Conservation (phyloP, 106 monocot genomes). For the Acanthochlamys bracteata region DNA sequence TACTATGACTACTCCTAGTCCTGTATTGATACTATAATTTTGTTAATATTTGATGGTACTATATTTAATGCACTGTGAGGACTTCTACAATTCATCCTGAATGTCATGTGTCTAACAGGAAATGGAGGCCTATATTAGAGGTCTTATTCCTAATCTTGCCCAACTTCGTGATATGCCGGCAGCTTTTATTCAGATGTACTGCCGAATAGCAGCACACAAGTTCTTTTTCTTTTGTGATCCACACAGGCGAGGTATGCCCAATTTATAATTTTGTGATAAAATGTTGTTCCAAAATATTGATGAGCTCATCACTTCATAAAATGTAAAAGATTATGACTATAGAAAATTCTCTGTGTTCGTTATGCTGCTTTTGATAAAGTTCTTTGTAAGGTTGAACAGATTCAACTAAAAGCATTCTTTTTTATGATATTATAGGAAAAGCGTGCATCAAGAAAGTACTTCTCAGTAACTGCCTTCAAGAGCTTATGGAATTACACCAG, state of each 20-base stretch:
- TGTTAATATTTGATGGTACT: no score
- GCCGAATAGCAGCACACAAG: conserved; percentile 95
- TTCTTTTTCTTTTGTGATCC: conserved; percentile 99
- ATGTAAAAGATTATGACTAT: no score
- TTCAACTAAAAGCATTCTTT: no score
- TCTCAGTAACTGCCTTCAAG: conserved; percentile 97
- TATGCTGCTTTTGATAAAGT: no score
- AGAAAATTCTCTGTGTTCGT: no score
- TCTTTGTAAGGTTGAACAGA: no score
- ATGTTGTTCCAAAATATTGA: background rate
- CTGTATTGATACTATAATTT: no score
- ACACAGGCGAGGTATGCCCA: conserved; percentile 83
- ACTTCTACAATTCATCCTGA: no score
- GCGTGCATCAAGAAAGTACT: conserved; percentile 98
- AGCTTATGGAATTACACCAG: conserved; percentile 99
- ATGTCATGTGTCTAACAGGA: no score
- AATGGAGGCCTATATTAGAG: conserved; percentile 99
- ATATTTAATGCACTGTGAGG: no score
- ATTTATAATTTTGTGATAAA: background rate
- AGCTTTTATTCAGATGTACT: conserved; percentile 97
- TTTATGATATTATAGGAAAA: conserved; percentile 46
- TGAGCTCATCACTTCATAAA: no score
- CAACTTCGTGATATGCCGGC: conserved; percentile 96
- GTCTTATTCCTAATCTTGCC: conserved; percentile 93
- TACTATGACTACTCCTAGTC: no score